These are phyloP conservation scores for Apocynum venetum DNA, from an alignment of 257 asterid species.

Conservation along the genomic window DNA sequence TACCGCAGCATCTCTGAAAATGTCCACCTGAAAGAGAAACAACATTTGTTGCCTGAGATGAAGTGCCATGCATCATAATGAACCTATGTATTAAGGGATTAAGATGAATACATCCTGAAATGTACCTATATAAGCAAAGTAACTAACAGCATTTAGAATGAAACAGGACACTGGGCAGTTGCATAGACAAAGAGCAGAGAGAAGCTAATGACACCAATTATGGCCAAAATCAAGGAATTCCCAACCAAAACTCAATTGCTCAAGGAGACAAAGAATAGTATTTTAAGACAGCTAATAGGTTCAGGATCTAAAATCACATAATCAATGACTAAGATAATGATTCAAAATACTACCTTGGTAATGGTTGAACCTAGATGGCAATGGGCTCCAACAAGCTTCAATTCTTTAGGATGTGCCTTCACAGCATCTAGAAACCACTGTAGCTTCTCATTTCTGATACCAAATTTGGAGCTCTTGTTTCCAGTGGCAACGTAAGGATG, in stretches of 20 bases:
- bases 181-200: not conserved
- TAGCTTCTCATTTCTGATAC: conserved; percentile 91
- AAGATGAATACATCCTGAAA: not conserved
- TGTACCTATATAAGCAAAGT: not conserved
- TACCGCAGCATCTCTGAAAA: conserved; percentile 93
- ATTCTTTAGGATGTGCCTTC: conserved; percentile 76
- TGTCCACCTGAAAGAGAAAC: conserved; percentile 66
- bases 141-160: not conserved
- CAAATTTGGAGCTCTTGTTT: conserved; percentile 89
- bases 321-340: not conserved
- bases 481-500: conserved; percentile 99
- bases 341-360: conserved; percentile 52
- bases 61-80: not conserved
- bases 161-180: not conserved
- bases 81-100: not conserved
- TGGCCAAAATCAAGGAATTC: not conserved
- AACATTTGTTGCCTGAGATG: not conserved
- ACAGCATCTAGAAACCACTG: conserved; percentile 96
- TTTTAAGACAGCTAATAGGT: not conserved
- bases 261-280: not conserved
- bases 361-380: conserved; percentile 98
- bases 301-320: not conserved
- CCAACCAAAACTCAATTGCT: not conserved
- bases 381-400: conserved; percentile 96
- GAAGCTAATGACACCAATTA: not conserved